Base-by-base conservation (phyloP, 2,329 filamentous ascomycete species). In the Pseudogymnoascus pannorum region DNA sequence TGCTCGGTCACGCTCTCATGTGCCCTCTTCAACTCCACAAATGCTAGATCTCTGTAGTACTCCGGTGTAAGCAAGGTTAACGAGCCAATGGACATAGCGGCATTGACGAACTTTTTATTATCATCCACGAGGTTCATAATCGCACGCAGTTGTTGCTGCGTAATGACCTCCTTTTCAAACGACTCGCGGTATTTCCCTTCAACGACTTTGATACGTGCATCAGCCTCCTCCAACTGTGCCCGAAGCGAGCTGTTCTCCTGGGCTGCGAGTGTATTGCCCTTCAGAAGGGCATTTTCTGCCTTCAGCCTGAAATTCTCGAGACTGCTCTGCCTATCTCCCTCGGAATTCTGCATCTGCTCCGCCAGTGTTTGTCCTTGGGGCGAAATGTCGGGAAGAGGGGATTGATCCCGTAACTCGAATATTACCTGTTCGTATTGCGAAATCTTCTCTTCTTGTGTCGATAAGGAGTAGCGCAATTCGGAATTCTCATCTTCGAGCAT, bases 271-370 rank as follows among this genome's bases (percentile, higher is more conserved):
- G 83, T 75, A 58, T 78, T 83, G 64, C 77, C 81, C 63, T 80
- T 80, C 11, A 87, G 73, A 6, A 87, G 71, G 35, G 80, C 78
- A 66, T 85, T 86, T 71, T 87, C 85, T 5, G 84, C 81, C 68
- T 81, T 83, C 57, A 87, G 74, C 33, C 84, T 79, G 29, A 82
- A 82, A 20, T 85, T 70, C 9, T 77, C 76, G 57, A 81, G 72
- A 14, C 75, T 75, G 2, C 73, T 67, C 40, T 71, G 70, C 22
- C 79, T 78, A 62, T 76, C 77, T 59, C 60, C 61, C 24, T 66
- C 64, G 35, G 62, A 67, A 51, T 67, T 66, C 54, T 82, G 79
- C 4, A 87, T 76, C 70, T 87, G 85, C 63, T 86, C 81, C 70
- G 86, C 84, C 7, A 87, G 78, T 63, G 75, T 83, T 40, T 58